phyloP scores from a whole-genome alignment of 1,284 basidiomycete species.

The Leccinum fallax region DNA sequence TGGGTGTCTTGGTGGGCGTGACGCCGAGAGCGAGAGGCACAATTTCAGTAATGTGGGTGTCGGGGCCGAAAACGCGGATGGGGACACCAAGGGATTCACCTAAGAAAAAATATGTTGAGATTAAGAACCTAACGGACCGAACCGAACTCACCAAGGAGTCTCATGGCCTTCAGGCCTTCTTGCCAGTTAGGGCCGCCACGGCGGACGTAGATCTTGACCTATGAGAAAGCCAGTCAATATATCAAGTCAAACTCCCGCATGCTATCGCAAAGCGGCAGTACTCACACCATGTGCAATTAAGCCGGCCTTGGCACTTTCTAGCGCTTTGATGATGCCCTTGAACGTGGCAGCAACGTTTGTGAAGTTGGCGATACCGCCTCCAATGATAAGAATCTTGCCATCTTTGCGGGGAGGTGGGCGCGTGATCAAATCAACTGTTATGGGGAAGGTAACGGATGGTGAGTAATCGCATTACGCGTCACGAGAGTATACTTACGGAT shows the following conservation, averaged over 20 bases:
- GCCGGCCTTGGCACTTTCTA: conserved; percentile 91
- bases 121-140: not conserved
- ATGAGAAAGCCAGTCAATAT: conserved; percentile 12
- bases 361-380: conserved; percentile 99
- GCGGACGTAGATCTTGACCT: conserved; percentile 93
- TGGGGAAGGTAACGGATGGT: not conserved
- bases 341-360: conserved; percentile 99
- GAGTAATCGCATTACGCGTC: not conserved
- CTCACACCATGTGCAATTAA: conserved; percentile 68
- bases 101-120: not conserved
- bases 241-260: not conserved
- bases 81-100: conserved; percentile 95
- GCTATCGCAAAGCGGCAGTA: not conserved
- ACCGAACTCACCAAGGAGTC: conserved; percentile 67
- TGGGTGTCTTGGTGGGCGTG: conserved; percentile 45
- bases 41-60: conserved; percentile 98
- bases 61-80: conserved; percentile 96
- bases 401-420: conserved; percentile 82
- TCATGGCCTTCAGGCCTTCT: conserved; percentile 99
- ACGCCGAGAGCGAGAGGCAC: conserved; percentile 96
- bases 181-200: conserved; percentile 99
- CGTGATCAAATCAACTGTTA: conserved; percentile 88
- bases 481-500: conserved; percentile 61
- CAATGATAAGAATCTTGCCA: conserved; percentile 99
- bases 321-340: conserved; percentile 98